Evolutionary conservation across 2,329 filamentous ascomycete species (phyloP).

Genomic region (Penicillium sp.): DNA sequence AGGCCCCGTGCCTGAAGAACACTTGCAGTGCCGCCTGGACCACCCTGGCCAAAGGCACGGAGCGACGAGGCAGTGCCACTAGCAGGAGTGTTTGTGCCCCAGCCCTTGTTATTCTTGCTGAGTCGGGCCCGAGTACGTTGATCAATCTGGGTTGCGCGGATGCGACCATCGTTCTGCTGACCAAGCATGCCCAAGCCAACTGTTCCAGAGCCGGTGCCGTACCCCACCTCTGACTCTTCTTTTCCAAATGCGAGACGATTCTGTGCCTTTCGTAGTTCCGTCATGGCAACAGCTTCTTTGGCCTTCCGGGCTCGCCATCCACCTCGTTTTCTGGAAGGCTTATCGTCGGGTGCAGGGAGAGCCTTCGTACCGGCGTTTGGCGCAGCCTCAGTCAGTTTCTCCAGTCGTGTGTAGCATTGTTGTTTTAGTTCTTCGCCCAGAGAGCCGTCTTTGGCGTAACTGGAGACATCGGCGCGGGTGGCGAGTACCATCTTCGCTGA

Average conservation of each 20-base stretch:
- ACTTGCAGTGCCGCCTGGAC: conserved; percentile 58
- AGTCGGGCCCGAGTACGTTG: conserved; percentile 89
- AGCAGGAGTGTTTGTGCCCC: conserved; percentile 67
- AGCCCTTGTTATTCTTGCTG: conserved; percentile 91
- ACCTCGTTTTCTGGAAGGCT: conserved; percentile 86
- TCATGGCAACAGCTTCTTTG: conserved; percentile 96
- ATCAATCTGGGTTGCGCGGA: conserved; percentile 85
- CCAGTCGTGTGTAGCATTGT: conserved; percentile 77
- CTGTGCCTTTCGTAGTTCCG: conserved; percentile 89
- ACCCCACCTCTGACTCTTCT: conserved; percentile 90
- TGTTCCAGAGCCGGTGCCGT: conserved; percentile 78
- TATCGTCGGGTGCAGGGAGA: conserved; percentile 89
- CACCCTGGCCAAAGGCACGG: conserved; percentile 67
- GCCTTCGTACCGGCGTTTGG: conserved; percentile 84
- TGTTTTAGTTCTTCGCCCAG: conserved; percentile 77
- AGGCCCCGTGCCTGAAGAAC: conserved; percentile 75
- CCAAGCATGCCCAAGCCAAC: conserved; percentile 95
- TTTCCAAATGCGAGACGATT: conserved; percentile 95
- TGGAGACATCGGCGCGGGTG: conserved; percentile 81
- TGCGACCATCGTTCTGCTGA: conserved; percentile 77
- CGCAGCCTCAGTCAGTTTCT: conserved; percentile 88
- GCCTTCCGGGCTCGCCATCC: conserved; percentile 85
- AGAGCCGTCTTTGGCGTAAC: conserved; percentile 74
- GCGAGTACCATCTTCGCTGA: conserved; percentile 92
- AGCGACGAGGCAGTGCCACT: conserved; percentile 70